Evolutionary conservation across 2,329 filamentous ascomycete species (phyloP).

Genomic region (Calonectria pseudoturangicola): DNA sequence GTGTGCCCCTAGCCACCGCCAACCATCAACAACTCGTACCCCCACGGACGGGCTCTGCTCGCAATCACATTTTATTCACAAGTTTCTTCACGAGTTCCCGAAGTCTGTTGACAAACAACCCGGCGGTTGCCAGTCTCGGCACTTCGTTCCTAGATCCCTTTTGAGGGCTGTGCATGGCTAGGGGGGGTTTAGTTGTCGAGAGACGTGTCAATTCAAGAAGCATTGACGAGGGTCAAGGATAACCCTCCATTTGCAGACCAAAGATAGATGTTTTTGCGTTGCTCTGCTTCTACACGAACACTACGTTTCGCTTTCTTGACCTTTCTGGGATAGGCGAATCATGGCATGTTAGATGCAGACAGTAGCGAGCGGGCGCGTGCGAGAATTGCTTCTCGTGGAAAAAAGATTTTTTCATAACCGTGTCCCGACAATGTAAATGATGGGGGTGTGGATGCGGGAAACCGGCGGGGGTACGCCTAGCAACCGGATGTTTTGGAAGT

Average conservation of each 20-base stretch:
- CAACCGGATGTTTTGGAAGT: slow-evolving; percentile 40
- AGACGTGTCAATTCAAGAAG: slow-evolving; percentile 29
- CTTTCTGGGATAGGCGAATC: slow-evolving; percentile 17
- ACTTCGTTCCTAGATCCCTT: slow-evolving; percentile 44
- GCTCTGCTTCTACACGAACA: slow-evolving; percentile 14
- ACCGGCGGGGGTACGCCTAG: slow-evolving; percentile 27
- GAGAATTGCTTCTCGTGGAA: slow-evolving; percentile 9
- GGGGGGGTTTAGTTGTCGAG: slow-evolving; percentile 30
- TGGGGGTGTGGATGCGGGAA: slow-evolving; percentile 2
- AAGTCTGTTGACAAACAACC: slow-evolving; percentile 23
- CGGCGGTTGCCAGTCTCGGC: slow-evolving; percentile 44
- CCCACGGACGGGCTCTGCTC: slow-evolving; percentile 8
- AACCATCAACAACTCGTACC: slow-evolving; percentile 28
- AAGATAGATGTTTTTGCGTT: slow-evolving; percentile 30
- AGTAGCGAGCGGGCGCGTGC: slow-evolving; percentile 20
- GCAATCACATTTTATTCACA: slow-evolving; percentile 18
- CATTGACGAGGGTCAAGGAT: slow-evolving; percentile 27
- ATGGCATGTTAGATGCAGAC: slow-evolving; percentile 7
- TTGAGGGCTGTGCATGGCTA: slow-evolving; percentile 27
- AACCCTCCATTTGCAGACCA: slow-evolving; percentile 28
- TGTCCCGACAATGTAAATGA: slow-evolving; percentile 6
- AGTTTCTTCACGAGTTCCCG: slow-evolving; percentile 32
- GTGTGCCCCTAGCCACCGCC: slow-evolving; percentile 38
- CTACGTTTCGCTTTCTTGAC: slow-evolving; percentile 33
- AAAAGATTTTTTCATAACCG: slow-evolving; percentile 6